Evolutionary conservation across 2,329 filamentous ascomycete species (phyloP).

Genomic region (Xylariaceae sp.): DNA sequence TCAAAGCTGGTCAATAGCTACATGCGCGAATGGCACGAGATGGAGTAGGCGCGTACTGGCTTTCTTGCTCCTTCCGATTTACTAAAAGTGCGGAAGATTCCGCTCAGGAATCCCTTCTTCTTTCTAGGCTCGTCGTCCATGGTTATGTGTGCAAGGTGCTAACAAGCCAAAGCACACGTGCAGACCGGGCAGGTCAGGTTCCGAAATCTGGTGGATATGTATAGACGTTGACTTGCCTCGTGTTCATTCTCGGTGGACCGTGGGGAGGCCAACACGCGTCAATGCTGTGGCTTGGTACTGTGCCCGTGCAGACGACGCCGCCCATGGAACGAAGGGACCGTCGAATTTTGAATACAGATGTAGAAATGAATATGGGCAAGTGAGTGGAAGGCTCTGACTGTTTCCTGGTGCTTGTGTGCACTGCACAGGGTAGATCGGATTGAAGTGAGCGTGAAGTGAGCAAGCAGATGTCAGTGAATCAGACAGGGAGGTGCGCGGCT

Average conservation of each 20-base stretch:
- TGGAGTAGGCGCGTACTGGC: slow-evolving; percentile 31
- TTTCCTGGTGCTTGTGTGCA: background rate
- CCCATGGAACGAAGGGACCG: slow-evolving; percentile 6
- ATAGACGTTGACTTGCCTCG: slow-evolving; percentile 18
- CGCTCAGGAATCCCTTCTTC: slow-evolving; percentile 48
- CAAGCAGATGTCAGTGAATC: too few species aligned
- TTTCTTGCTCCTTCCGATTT: slow-evolving; percentile 37
- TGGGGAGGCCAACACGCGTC: slow-evolving; percentile 26
- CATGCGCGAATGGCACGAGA: slow-evolving; percentile 5
- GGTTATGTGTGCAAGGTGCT: slow-evolving; percentile 2
- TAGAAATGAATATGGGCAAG: background rate
- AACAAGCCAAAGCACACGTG: too few species aligned
- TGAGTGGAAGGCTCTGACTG: background rate
- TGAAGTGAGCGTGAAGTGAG: too few species aligned
- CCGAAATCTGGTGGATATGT: slow-evolving; percentile 13
- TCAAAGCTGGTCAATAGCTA: slow-evolving; percentile 17
- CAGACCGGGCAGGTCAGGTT: slow-evolving; percentile 14
- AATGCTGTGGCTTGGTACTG: slow-evolving; percentile 28
- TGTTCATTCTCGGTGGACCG: slow-evolving; percentile 23
- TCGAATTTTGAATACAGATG: background rate
- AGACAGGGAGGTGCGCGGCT: too few species aligned
- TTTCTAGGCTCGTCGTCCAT: slow-evolving; percentile 31
- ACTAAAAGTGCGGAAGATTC: slow-evolving; percentile 49
- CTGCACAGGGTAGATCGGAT: background rate
- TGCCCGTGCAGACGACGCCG: background rate